These are phyloP conservation scores for Alternaria angustiovoidea DNA, from an alignment of 2,329 filamentous ascomycete genomes.

Conservation along the genomic window DNA sequence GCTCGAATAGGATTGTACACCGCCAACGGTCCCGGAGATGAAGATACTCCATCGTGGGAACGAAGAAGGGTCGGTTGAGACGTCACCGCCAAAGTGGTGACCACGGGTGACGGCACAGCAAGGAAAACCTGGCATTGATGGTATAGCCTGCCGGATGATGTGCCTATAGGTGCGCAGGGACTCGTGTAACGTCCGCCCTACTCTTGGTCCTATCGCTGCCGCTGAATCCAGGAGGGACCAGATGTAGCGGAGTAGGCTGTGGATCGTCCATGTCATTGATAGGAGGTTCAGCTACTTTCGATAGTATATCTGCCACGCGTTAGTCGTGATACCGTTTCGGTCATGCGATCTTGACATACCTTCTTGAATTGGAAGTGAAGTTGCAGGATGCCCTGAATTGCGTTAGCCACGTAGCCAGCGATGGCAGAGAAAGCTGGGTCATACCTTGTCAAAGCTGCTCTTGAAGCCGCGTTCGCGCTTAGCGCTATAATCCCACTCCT, in stretches of 20 bases:
- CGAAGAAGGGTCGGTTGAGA: slow-evolving; percentile 4
- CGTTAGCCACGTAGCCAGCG: slow-evolving; percentile 36
- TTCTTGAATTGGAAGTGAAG: slow-evolving; percentile 99
- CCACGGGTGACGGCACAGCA: slow-evolving; percentile 9
- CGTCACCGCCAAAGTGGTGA: slow-evolving; percentile 21
- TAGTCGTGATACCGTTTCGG: slow-evolving; percentile 20
- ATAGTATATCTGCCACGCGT: slow-evolving; percentile 56
- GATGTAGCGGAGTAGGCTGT: background rate
- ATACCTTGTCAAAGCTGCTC: slow-evolving; percentile 96
- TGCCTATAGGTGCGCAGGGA: slow-evolving; percentile 9
- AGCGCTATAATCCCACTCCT: slow-evolving; percentile 98
- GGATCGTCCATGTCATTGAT: slow-evolving; percentile 1
- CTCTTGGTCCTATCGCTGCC: background rate
- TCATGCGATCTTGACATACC: slow-evolving; percentile 60
- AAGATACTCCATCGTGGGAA: slow-evolving; percentile 2
- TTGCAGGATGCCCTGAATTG: slow-evolving; percentile 82
- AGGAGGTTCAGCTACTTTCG: slow-evolving; percentile 49
- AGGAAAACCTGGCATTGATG: slow-evolving; percentile 4
- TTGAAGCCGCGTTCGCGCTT: slow-evolving; percentile 94
- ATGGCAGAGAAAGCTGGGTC: slow-evolving; percentile 38
- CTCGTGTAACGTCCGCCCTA: slow-evolving; percentile 11
- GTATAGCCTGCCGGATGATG: background rate
- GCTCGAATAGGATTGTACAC: slow-evolving; percentile 23
- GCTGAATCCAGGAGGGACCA: background rate
- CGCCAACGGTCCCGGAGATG: slow-evolving; percentile 15